Base-by-base conservation (phyloP, 257 asterid genomes). In the Striga asiatica region DNA sequence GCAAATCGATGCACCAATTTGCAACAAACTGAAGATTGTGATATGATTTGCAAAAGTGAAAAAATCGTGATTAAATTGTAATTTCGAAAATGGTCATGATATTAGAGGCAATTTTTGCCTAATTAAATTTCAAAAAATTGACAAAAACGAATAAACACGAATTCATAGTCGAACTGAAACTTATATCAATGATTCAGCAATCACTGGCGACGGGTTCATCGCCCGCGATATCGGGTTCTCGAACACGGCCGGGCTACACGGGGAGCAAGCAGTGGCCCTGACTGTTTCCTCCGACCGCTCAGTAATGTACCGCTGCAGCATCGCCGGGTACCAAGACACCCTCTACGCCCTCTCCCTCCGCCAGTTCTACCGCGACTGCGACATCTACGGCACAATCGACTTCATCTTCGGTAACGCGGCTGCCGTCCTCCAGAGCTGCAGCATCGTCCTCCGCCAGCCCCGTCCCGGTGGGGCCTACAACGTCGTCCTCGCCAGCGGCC, bases 391-490 rank as follows among this genome's bases (percentile, higher is more conserved):
- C 6, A 80, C 87, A 2, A 80, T 80, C 7, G 87, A 80, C 57
- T 80, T 80, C 76, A 80, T 80, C 50, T 80, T 80, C 56, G 87
- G 87, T 8, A 80, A 80, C 56, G 81, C 81, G 8, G 73, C 71
- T 6, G 83, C 24, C 8, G 74, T 76, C 5, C 61, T 80, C 29
- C 87, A 80, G 50, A 52, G 65, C 51, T 76, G 87, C 64, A 78
- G 69, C 39, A 75, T 79, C 60, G 76, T 62, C 35, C 73, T 78
- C 13, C 83, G 87, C 43, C 80, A 75, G 18, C 87, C 87, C 4
- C 48, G 48, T 1, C 11, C 21, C 43, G 65, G 65, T 19, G 1
- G 75, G 2, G 71, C 75, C 9, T 84, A 61, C 17, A 80, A 80
- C 79, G 75, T 71, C 74, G 75, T 80, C 45, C 72, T 84, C 3